phyloP scores from a whole-genome alignment of 1,139 yeast genomes.

The Arxiozyma slooffiae region DNA sequence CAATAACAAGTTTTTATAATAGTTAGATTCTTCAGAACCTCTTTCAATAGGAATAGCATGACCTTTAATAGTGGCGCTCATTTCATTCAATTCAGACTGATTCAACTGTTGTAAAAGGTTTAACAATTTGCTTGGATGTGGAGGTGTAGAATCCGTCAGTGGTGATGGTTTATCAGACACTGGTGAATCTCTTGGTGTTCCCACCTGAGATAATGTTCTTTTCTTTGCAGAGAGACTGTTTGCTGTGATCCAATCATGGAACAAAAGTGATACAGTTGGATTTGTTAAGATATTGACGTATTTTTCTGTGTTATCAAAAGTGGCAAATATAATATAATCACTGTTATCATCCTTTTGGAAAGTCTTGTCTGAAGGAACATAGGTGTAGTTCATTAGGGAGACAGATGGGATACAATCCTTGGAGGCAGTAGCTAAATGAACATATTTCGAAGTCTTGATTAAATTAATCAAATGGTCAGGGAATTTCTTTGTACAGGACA shows the following conservation, averaged over 20 bases:
- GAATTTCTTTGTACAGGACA: slow-evolving; percentile 33
- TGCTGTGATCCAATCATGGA: slow-evolving; percentile 80
- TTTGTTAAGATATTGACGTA: slow-evolving; percentile 55
- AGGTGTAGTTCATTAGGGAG: slow-evolving; percentile 80
- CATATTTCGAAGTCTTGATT: slow-evolving; percentile 51
- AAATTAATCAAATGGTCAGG: slow-evolving; percentile 50
- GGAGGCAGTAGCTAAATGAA: slow-evolving; percentile 73
- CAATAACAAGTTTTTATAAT: slow-evolving; percentile 49
- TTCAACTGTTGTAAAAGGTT: slow-evolving; percentile 63
- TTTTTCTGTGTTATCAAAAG: slow-evolving; percentile 61
- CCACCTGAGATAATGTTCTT: slow-evolving; percentile 18
- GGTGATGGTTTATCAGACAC: slow-evolving; percentile 3
- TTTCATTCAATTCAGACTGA: slow-evolving; percentile 63
- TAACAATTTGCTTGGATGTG: slow-evolving; percentile 36
- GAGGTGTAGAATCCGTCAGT: slow-evolving; percentile 6
- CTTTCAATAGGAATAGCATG: slow-evolving; percentile 46
- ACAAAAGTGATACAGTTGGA: slow-evolving; percentile 65
- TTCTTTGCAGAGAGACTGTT: slow-evolving; percentile 33
- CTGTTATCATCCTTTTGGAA: slow-evolving; percentile 27
- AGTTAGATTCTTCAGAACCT: slow-evolving; percentile 37
- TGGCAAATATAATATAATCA: slow-evolving; percentile 54
- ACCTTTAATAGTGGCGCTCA: slow-evolving; percentile 72
- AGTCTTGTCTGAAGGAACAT: slow-evolving; percentile 35
- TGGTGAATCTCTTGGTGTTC: slow-evolving; percentile 12
- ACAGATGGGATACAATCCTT: slow-evolving; percentile 65